Conservation (phyloP, 2,329 filamentous ascomycete species). For the Paecilomyces niveus region DNA sequence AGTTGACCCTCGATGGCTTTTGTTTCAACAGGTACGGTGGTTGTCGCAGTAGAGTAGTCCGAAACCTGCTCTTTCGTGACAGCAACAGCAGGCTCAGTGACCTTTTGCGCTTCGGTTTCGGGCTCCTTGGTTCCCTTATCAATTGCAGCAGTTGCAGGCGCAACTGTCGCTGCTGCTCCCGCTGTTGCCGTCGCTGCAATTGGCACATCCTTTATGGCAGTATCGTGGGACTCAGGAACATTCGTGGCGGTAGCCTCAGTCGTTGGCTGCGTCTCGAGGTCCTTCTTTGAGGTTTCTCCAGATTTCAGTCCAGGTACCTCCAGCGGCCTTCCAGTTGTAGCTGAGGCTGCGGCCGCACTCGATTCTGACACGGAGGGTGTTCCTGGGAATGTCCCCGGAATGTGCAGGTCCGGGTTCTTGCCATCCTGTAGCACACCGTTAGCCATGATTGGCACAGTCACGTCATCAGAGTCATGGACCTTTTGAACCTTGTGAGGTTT, state of each 20-base stretch:
- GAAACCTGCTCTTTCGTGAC: not conserved
- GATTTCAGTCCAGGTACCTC: not conserved
- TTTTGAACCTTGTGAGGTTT: constrained; percentile 30
- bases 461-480: constrained; percentile 17
- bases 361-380: constrained; percentile 4
- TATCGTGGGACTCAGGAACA: not conserved
- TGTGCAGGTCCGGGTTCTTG: not conserved
- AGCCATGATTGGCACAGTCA: not conserved
- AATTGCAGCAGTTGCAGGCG: not conserved
- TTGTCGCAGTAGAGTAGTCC: not conserved
- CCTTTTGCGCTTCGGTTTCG: not conserved
- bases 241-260: not conserved
- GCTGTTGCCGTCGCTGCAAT: not conserved
- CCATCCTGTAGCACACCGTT: not conserved
- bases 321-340: not conserved
- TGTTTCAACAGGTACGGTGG: not conserved
- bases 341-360: constrained; percentile 2
- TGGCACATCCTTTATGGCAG: not conserved
- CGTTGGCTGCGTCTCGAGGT: not conserved
- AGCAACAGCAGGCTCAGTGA: not conserved
- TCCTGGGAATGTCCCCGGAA: constrained; percentile 5
- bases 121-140: not conserved
- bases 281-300: not conserved
- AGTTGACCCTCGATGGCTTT: not conserved
- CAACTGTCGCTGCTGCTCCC: not conserved